Evolutionary conservation across 495 filamentous ascomycete genomes (phyloP).

Genomic region (Aspergillus mulundensis): DNA sequence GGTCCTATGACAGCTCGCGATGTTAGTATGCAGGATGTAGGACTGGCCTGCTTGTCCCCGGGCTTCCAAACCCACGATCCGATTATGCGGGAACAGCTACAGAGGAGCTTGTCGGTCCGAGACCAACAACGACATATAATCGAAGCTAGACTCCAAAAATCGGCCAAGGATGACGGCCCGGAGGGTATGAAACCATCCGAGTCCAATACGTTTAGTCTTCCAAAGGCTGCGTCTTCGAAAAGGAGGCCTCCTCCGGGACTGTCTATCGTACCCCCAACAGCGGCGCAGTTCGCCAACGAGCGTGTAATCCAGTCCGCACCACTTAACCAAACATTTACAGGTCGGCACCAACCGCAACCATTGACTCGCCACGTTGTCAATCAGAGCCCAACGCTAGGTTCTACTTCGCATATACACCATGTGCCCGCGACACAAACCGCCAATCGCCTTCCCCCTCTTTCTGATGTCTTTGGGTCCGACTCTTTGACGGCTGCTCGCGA

Average conservation of each 20-base stretch:
- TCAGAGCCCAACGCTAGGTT: conserved; percentile 79
- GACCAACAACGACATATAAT: conserved; percentile 96
- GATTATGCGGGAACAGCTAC: conserved; percentile 90
- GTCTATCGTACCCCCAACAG: conserved; percentile 94
- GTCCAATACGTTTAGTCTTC: conserved; percentile 46
- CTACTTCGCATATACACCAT: conserved; percentile 88
- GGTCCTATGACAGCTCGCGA: conserved; percentile 78
- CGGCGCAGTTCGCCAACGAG: conserved; percentile 91
- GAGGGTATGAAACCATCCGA: conserved; percentile 55
- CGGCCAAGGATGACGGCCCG: conserved; percentile 68
- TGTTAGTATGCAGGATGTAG: conserved; percentile 83
- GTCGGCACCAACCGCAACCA: conserved; percentile 76
- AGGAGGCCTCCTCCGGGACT: conserved; percentile 82
- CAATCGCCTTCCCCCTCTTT: conserved; percentile 89
- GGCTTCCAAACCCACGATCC: conserved; percentile 96
- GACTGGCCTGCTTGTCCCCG: conserved; percentile 89
- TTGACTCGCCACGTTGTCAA: conserved; percentile 79
- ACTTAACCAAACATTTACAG: conserved; percentile 92
- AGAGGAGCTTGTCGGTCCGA: conserved; percentile 86
- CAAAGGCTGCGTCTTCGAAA: conserved; percentile 67
- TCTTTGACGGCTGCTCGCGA: conserved; percentile 53
- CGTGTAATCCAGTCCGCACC: conserved; percentile 96
- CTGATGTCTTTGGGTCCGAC: conserved; percentile 87
- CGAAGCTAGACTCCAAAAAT: conserved; percentile 83
- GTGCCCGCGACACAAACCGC: conserved; percentile 82